Conservation (phyloP, 106 monocot species). For the Acorus calamus region DNA sequence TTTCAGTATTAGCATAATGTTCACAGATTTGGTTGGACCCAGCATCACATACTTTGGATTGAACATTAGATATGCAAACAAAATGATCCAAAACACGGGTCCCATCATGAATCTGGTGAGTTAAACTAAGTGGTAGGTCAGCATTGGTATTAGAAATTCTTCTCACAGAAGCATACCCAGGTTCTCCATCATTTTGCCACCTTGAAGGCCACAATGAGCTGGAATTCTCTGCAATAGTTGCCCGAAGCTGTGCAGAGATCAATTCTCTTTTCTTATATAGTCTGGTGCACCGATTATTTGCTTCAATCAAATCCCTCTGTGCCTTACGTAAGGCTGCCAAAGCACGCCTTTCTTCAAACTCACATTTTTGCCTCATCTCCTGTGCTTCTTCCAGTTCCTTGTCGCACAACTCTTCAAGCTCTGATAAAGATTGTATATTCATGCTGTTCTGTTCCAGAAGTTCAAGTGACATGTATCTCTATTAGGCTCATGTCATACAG, state of each 20-base stretch:
- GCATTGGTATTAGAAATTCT: conserved; percentile 10
- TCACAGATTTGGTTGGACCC: conserved; percentile 17
- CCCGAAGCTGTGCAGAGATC: conserved; percentile 43
- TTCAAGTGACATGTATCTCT: conserved; percentile 14
- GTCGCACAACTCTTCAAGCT: conserved; percentile 70
- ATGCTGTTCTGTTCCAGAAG: conserved; percentile 7
- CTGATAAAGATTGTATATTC: conserved; percentile 40
- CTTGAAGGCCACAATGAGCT: conserved; percentile 23
- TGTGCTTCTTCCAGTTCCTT: conserved; percentile 92
- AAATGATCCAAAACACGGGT: conserved; percentile 10
- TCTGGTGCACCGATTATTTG: conserved; percentile 62
- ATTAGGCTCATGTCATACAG: conserved; percentile 3
- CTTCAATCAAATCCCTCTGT: conserved; percentile 66
- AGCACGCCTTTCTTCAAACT: conserved; percentile 74
- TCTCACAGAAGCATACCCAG: conserved; percentile 10
- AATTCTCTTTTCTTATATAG: conserved; percentile 68
- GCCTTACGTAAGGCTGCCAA: conserved; percentile 70
- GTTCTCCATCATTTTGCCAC: conserved; percentile 26
- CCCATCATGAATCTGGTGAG: conserved; percentile 5
- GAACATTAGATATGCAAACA: conserved; percentile 13
- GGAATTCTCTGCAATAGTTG: conserved; percentile 34
- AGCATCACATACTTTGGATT: conserved; percentile 10
- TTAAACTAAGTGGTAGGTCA: conserved; percentile 10
- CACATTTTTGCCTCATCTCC: conserved; percentile 60
- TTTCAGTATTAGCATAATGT: conserved; percentile 29